Evolutionary conservation across 345 rosid species (phyloP).

Genomic region (Trapa bicornis): DNA sequence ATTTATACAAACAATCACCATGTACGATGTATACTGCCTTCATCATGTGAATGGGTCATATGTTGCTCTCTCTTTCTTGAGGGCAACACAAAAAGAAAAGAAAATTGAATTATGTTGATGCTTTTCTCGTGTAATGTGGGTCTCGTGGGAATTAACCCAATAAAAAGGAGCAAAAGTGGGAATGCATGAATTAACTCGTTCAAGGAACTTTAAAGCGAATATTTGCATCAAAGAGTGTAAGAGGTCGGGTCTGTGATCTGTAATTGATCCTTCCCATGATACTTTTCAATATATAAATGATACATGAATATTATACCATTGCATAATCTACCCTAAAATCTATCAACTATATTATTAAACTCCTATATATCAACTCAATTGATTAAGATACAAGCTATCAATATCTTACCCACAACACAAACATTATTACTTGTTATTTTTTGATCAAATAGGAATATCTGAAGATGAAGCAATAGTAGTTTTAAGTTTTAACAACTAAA

Average conservation of each 20-base stretch:
- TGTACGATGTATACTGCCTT: background rate
- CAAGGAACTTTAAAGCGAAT: constrained; percentile 2
- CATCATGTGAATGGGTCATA: constrained; percentile 5
- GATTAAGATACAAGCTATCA: too few species aligned
- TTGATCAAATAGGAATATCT: too few species aligned
- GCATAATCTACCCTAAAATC: too few species aligned
- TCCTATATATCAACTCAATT: too few species aligned
- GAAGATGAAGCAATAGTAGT: too few species aligned
- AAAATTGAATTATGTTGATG: background rate
- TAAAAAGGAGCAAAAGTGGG: constrained; percentile 1
- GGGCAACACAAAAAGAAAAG: background rate
- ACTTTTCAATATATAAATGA: background rate
- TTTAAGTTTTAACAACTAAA: too few species aligned
- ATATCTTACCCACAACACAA: too few species aligned
- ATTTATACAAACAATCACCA: background rate
- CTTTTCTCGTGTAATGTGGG: background rate
- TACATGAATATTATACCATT: background rate
- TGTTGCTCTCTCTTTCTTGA: background rate
- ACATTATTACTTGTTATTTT: too few species aligned
- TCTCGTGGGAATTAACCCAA: constrained; percentile 1
- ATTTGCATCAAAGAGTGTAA: background rate
- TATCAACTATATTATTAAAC: too few species aligned
- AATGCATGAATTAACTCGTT: background rate
- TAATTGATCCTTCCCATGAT: background rate
- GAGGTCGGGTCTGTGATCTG: background rate